Evolutionary conservation across 2,329 filamentous ascomycete genomes (phyloP).

Genomic region (Fusarium mangiferae): DNA sequence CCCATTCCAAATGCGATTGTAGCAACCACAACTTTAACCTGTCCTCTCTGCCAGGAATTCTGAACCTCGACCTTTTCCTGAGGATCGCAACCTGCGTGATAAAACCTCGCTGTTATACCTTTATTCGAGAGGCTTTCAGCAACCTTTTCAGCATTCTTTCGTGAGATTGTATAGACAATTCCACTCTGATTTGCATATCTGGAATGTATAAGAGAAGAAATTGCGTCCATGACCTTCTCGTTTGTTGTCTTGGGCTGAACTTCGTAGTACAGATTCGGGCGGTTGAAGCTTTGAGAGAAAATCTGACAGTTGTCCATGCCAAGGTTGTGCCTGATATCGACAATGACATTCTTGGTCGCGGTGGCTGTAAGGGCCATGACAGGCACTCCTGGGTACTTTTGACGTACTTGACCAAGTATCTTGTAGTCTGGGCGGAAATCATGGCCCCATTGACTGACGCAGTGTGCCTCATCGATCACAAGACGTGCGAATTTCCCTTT

Average conservation of each 20-base stretch:
- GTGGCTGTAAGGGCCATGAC: conserved; percentile 96
- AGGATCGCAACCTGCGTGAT: conserved; percentile 82
- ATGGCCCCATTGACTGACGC: conserved; percentile 98
- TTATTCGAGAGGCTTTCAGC: conserved; percentile 74
- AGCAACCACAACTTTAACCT: conserved; percentile 89
- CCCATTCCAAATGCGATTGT: conserved; percentile 99
- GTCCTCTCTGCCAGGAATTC: conserved; percentile 82
- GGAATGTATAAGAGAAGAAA: conserved; percentile 74
- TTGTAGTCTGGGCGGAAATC: conserved; percentile 98
- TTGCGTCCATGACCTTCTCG: conserved; percentile 55
- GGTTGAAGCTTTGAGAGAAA: conserved; percentile 94
- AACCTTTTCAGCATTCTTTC: conserved; percentile 83
- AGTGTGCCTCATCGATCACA: conserved; percentile 99
- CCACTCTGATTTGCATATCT: conserved; percentile 80
- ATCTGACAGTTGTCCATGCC: conserved; percentile 80
- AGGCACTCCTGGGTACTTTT: conserved; percentile 80
- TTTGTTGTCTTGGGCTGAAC: conserved; percentile 77
- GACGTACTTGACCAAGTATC: conserved; percentile 77
- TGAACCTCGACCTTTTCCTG: conserved; percentile 78
- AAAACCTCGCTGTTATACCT: conserved; percentile 80
- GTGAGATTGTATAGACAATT: conserved; percentile 92
- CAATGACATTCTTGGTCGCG: conserved; percentile 90
- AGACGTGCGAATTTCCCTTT: conserved; percentile 83
- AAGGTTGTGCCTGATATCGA: conserved; percentile 93
- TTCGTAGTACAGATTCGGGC: conserved; percentile 93